A percentile compares a stretch with the other conserved stretches of the same genome.
These are phyloP conservation scores for Dittrichia graveolens DNA, from an alignment of 129 eudicot species.

Conservation along the genomic window DNA sequence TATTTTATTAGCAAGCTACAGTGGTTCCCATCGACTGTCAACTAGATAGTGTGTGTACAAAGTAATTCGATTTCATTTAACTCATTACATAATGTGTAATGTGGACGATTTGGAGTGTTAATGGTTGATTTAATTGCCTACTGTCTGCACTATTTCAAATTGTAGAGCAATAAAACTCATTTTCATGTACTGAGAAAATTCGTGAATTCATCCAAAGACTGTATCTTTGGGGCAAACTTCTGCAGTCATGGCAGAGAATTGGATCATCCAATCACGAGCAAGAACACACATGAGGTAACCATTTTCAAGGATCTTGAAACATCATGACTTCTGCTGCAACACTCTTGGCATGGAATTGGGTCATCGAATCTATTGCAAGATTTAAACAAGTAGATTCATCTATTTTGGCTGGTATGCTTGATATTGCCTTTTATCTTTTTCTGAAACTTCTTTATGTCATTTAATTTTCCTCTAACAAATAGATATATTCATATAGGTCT, in stretches of 20 bases:
- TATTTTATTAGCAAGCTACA: too few relatives aligned
- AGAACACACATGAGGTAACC: slow-evolving; percentile 15
- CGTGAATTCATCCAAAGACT: not conserved
- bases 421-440: not conserved
- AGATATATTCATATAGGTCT: slow-evolving; percentile 35
- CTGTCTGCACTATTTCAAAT: not conserved
- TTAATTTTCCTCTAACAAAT: not conserved
- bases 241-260: slow-evolving; percentile 4
- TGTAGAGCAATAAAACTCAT: not conserved
- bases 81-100: not conserved
- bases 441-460: not conserved
- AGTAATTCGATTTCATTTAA: not conserved
- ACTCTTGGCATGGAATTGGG: slow-evolving; percentile 42
- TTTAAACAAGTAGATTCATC: slow-evolving; percentile 35
- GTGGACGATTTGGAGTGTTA: not conserved
- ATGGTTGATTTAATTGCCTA: not conserved
- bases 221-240: not conserved
- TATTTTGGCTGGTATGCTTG: slow-evolving; percentile 27
- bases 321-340: slow-evolving; percentile 17
- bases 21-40: not conserved
- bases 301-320: slow-evolving; percentile 17
- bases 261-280: slow-evolving; percentile 2
- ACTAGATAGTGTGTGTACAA: not conserved
- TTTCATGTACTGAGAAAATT: not conserved
- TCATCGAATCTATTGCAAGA: slow-evolving; percentile 29